Conservation (phyloP, 164 flowering plant species). For the Macadamia integrifolia region DNA sequence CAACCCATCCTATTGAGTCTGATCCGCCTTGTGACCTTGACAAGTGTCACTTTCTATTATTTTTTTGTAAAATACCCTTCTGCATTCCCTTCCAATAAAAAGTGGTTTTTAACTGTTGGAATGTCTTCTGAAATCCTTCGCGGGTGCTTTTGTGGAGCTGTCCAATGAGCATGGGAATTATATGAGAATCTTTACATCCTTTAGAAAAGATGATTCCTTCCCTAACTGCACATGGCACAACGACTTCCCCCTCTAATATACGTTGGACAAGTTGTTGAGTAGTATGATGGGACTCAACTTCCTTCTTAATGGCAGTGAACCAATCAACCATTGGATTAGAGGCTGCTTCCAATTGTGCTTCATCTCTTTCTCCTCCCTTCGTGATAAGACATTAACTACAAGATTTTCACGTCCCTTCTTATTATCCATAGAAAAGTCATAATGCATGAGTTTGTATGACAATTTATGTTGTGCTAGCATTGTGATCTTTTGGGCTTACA, state of each 20-base stretch:
- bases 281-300: neutral
- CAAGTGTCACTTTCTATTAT: neutral
- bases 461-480: neutral
- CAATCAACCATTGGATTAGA: neutral
- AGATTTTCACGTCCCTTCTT: neutral
- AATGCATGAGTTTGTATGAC: slow-evolving; percentile 5
- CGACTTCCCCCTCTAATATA: neutral
- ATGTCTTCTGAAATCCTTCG: too few species aligned
- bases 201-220: neutral
- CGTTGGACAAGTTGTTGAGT: neutral
- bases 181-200: neutral
- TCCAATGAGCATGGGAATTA: neutral
- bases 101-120: too few species aligned
- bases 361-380: neutral
- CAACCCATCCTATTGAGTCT: too few species aligned
- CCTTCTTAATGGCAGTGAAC: neutral
- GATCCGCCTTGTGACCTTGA: neutral
- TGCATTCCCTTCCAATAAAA: neutral
- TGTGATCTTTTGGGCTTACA: neutral
- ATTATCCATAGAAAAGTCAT: slow-evolving; percentile 7
- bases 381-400: slow-evolving; percentile 8
- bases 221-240: neutral
- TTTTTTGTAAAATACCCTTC: neutral
- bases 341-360: neutral
- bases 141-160: too few species aligned